phyloP scores from a whole-genome alignment of 345 rosid genomes.

The Rhodamnia rubescens region DNA sequence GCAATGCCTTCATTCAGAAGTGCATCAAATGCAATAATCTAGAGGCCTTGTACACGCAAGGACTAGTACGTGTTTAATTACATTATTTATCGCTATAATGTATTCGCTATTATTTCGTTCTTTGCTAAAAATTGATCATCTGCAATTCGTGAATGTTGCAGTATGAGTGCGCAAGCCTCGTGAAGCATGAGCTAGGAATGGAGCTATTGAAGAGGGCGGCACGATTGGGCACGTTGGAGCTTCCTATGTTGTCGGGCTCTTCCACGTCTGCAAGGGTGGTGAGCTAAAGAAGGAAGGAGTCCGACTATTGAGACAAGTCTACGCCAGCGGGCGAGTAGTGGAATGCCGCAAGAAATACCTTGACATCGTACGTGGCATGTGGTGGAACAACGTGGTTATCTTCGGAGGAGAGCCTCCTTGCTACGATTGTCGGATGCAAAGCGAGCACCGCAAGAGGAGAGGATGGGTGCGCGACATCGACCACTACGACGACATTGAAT shows the following conservation, averaged over 20 bases:
- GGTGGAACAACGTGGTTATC: fast-evolving
- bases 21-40: not conserved
- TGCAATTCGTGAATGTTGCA: not conserved
- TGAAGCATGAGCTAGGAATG: not conserved
- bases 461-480: not conserved
- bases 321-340: not conserved
- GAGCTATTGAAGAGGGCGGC: not conserved
- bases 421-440: fast-evolving
- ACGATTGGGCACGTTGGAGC: not conserved
- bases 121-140: fast-evolving
- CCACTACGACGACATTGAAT: fast-evolving
- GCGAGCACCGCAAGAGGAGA: fast-evolving
- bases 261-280: fast-evolving
- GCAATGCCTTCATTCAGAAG: not conserved
- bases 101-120: not conserved
- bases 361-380: fast-evolving
- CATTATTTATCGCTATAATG: not conserved
- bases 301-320: fast-evolving
- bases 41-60: not conserved
- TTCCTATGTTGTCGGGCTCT: not conserved
- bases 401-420: not conserved
- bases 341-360: not conserved
- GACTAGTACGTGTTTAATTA: not conserved
- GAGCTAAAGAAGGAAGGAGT: not conserved
- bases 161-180: not conserved